A percentile compares a stretch with the other conserved stretches of the same genome.
Conservation (phyloP, 495 filamentous ascomycete genomes). For the Penicillium alfredii region DNA sequence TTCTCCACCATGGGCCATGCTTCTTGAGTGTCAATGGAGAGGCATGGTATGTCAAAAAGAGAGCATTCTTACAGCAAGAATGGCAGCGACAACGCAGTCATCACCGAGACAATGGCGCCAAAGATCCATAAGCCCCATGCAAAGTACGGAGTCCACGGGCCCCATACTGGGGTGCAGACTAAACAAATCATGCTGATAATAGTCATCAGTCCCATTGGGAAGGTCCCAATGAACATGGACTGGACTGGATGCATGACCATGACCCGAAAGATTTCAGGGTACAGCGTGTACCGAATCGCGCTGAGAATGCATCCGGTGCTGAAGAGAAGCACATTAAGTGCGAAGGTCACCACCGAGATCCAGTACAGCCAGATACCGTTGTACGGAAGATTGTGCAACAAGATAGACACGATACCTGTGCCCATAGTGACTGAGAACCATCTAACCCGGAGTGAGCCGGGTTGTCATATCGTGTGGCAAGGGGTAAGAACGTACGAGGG, state of each 20-base stretch:
- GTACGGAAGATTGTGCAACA: slow-evolving; percentile 53
- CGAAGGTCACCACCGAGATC: slow-evolving; percentile 50
- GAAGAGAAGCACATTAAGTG: slow-evolving; percentile 51
- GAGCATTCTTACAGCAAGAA: slow-evolving; percentile 46
- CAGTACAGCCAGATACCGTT: slow-evolving; percentile 48
- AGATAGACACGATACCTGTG: slow-evolving; percentile 57
- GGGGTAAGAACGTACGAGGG: slow-evolving; percentile 30
- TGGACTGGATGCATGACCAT: slow-evolving; percentile 56
- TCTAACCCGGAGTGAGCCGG: slow-evolving; percentile 12
- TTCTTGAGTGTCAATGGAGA: slow-evolving; percentile 5
- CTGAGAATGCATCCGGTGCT: slow-evolving; percentile 33
- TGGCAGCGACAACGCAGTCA: slow-evolving; percentile 45
- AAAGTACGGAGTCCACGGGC: slow-evolving; percentile 27
- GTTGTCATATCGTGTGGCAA: not conserved
- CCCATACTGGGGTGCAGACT: slow-evolving; percentile 52
- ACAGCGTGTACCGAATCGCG: slow-evolving; percentile 50
- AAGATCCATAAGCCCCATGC: slow-evolving; percentile 57
- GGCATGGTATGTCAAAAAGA: not conserved
- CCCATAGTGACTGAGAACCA: slow-evolving; percentile 58
- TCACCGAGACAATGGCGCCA: slow-evolving; percentile 47
- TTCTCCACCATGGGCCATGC: slow-evolving; percentile 27
- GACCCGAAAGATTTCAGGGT: slow-evolving; percentile 48
- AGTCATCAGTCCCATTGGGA: slow-evolving; percentile 60
- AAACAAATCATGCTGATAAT: slow-evolving; percentile 53
- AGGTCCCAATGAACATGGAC: slow-evolving; percentile 54